phyloP scores from a whole-genome alignment of 2,329 filamentous ascomycete genomes.

The Penicillium sclerotiorum region DNA sequence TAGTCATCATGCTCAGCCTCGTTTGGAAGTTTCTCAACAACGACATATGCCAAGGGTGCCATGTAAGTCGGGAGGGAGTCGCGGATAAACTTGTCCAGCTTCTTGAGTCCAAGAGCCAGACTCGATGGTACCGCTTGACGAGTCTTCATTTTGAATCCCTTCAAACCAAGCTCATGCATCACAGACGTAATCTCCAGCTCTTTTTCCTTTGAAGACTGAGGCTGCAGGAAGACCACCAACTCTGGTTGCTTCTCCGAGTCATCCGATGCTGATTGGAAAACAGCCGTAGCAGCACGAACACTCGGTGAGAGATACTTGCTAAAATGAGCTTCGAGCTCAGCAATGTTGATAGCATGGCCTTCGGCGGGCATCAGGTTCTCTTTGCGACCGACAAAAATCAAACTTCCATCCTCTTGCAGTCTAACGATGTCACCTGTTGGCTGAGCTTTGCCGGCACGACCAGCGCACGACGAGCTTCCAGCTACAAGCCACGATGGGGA shows the following conservation, averaged over 20 bases:
- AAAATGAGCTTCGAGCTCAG: slow-evolving; percentile 46
- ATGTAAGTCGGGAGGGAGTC: slow-evolving; percentile 51
- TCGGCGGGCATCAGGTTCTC: slow-evolving; percentile 36
- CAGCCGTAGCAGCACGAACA: slow-evolving; percentile 31
- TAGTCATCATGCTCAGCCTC: slow-evolving; percentile 33
- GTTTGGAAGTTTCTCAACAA: slow-evolving; percentile 42
- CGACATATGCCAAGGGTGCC: slow-evolving; percentile 47
- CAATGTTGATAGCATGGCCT: slow-evolving; percentile 44
- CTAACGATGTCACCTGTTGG: slow-evolving; percentile 38
- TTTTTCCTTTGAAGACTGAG: slow-evolving; percentile 26
- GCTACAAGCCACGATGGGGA: slow-evolving; percentile 32
- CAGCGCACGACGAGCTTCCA: slow-evolving; percentile 35
- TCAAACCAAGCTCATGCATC: slow-evolving; percentile 25
- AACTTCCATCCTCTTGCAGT: slow-evolving; percentile 29
- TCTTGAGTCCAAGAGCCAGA: slow-evolving; percentile 41
- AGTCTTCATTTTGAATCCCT: slow-evolving; percentile 17
- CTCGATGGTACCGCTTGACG: slow-evolving; percentile 29
- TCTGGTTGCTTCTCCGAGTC: slow-evolving; percentile 19
- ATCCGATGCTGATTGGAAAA: slow-evolving; percentile 22
- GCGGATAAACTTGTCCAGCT: slow-evolving; percentile 46
- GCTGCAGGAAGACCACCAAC: slow-evolving; percentile 39
- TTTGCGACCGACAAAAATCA: slow-evolving; percentile 38
- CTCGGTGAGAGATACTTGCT: slow-evolving; percentile 35
- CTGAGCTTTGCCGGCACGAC: slow-evolving; percentile 35
- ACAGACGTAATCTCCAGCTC: slow-evolving; percentile 29